Percentiles rank a stretch among this genome's conserved stretches.
Conservation (phyloP, 2,329 filamentous ascomycete genomes). For the Rutstroemia sp. region DNA sequence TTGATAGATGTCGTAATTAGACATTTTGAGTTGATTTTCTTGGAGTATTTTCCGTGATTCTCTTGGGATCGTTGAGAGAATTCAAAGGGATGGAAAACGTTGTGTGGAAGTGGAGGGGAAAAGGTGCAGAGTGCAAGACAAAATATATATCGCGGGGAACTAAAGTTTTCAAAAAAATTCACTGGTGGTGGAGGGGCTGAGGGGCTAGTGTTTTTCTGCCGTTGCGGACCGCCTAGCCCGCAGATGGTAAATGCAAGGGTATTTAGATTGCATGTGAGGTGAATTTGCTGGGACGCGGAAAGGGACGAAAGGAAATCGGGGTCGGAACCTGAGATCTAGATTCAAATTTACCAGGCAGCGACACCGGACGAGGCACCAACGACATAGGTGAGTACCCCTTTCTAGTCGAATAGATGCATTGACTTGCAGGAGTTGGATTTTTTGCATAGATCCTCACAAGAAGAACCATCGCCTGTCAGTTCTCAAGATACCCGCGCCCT, state of each 20-base stretch:
- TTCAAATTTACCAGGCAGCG: too few species aligned
- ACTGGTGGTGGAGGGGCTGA: background rate
- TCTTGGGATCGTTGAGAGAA: background rate
- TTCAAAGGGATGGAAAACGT: background rate
- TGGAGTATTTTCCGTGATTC: background rate
- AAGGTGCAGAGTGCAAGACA: background rate
- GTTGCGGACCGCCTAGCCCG: background rate
- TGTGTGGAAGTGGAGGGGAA: background rate
- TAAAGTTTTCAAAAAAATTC: background rate
- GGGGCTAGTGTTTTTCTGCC: background rate
- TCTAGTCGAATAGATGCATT: too few species aligned
- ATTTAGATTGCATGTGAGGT: background rate
- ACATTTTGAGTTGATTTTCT: slow-evolving; percentile 15
- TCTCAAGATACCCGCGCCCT: too few species aligned
- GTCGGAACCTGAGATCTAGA: too few species aligned
- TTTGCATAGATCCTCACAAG: too few species aligned
- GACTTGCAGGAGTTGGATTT: too few species aligned
- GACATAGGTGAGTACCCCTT: too few species aligned
- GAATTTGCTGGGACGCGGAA: too few species aligned
- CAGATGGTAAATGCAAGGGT: background rate
- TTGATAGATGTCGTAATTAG: slow-evolving; percentile 47
- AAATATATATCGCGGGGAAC: background rate
- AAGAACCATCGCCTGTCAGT: too few species aligned
- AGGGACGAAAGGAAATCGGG: too few species aligned
- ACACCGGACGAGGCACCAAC: too few species aligned